A percentile compares a stretch with the other conserved stretches of the same genome.
Evolutionary conservation across 2,329 filamentous ascomycete genomes (phyloP).

Genomic region (Exophiala mesophila): DNA sequence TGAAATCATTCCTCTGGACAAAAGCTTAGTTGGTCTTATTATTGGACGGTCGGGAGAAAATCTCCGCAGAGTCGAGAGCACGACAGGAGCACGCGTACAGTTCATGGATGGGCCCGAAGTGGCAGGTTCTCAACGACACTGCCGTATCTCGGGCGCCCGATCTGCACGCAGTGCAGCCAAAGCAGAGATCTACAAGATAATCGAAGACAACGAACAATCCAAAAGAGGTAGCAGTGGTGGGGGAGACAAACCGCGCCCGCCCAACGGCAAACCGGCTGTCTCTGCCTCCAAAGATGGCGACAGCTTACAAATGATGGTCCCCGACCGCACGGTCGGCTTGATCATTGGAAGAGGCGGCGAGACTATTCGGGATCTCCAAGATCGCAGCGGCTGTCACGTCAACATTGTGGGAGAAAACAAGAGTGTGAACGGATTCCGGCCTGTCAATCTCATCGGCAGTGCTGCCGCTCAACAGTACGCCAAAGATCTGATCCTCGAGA

Average conservation of each 20-base stretch:
- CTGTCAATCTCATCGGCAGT: constrained; percentile 83
- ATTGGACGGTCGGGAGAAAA: constrained; percentile 90
- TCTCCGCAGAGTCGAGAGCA: constrained; percentile 74
- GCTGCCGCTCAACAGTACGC: constrained; percentile 68
- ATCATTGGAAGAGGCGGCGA: constrained; percentile 93
- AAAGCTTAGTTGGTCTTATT: constrained; percentile 79
- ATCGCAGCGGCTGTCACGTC: constrained; percentile 88
- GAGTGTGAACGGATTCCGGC: constrained; percentile 81
- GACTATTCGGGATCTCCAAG: constrained; percentile 87
- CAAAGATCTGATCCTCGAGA: constrained; percentile 86
- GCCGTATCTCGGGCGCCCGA: constrained; percentile 74
- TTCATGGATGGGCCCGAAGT: constrained; percentile 73
- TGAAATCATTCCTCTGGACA: constrained; percentile 82
- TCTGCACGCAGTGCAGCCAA: constrained; percentile 71
- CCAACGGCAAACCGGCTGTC: constrained; percentile 25
- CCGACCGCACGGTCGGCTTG: constrained; percentile 83
- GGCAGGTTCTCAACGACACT: constrained; percentile 69
- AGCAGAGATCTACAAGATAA: constrained; percentile 77
- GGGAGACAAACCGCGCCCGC: constrained; percentile 19
- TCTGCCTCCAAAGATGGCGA: constrained; percentile 65
- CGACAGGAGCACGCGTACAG: constrained; percentile 78
- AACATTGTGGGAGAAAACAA: constrained; percentile 93
- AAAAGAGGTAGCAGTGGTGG: constrained; percentile 26
- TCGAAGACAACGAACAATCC: constrained; percentile 73
- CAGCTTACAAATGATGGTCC: constrained; percentile 88